phyloP scores from a whole-genome alignment of 2,329 filamentous ascomycete genomes.

The Zelopaecilomyces penicillatus region DNA sequence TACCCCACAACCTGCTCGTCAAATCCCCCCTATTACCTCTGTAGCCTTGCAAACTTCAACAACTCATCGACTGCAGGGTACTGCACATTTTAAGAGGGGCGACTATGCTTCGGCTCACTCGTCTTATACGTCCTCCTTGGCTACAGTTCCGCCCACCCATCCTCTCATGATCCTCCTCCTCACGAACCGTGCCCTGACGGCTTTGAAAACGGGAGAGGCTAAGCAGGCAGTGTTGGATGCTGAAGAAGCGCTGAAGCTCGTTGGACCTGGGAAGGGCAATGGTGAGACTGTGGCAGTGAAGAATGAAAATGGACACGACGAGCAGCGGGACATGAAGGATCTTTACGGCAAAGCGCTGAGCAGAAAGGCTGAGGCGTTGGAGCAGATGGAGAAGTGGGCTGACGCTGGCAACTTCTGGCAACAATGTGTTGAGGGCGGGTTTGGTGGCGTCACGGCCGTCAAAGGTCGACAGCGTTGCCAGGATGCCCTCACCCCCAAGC shows the following conservation, averaged over 20 bases:
- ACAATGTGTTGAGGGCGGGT: conserved; percentile 70
- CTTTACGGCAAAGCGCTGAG: conserved; percentile 90
- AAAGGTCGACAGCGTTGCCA: conserved; percentile 86
- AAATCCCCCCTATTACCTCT: conserved; percentile 59
- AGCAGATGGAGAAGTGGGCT: conserved; percentile 89
- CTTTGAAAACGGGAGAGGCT: conserved; percentile 83
- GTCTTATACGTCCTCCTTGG: conserved; percentile 70
- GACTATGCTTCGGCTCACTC: conserved; percentile 83
- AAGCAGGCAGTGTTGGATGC: conserved; percentile 81
- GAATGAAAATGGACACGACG: conserved; percentile 45
- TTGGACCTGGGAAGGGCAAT: conserved; percentile 71
- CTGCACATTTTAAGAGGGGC: conserved; percentile 85
- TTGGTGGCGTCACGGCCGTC: conserved; percentile 77
- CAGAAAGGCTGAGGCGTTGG: conserved; percentile 89
- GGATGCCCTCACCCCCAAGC: conserved; percentile 68
- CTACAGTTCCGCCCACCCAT: conserved; percentile 66
- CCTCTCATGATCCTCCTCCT: conserved; percentile 82
- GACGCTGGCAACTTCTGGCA: conserved; percentile 79
- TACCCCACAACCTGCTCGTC: conserved; percentile 43
- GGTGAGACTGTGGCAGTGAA: conserved; percentile 69
- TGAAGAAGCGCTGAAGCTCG: conserved; percentile 69
- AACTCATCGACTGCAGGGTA: conserved; percentile 70
- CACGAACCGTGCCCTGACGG: conserved; percentile 83
- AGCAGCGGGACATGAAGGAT: conserved; percentile 78
- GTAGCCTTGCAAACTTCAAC: conserved; percentile 66